These are phyloP conservation scores for Dactylonectria estremocensis DNA, from an alignment of 2,329 filamentous ascomycete species.

Conservation along the genomic window DNA sequence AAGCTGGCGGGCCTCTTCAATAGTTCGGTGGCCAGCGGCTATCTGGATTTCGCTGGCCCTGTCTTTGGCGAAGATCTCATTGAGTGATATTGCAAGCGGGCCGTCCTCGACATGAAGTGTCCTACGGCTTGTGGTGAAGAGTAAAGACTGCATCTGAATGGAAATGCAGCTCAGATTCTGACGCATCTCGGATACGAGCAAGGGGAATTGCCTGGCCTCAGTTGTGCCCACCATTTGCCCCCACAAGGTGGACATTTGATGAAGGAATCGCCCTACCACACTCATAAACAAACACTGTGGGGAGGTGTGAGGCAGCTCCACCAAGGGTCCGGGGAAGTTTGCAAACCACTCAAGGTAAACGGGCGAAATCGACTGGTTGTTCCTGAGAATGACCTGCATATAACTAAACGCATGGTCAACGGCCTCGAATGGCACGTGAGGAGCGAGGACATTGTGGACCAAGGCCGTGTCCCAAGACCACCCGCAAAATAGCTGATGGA, in stretches of 20 bases:
- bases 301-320: constrained; percentile 30
- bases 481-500: constrained; percentile 77
- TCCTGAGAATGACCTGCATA: constrained; percentile 41
- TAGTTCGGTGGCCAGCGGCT: constrained; percentile 14
- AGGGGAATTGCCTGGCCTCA: constrained; percentile 44
- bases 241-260: constrained; percentile 44
- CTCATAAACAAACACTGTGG: constrained; percentile 14
- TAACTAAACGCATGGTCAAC: constrained; percentile 44
- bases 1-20: constrained; percentile 27
- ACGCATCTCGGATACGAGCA: constrained; percentile 48
- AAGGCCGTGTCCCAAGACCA: constrained; percentile 61
- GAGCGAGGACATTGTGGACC: constrained; percentile 46
- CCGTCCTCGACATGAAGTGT: constrained; percentile 44
- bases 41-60: constrained; percentile 39
- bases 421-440: constrained; percentile 7
- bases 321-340: constrained; percentile 42
- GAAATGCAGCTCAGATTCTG: constrained; percentile 47
- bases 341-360: constrained; percentile 50
- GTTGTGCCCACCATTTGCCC: constrained; percentile 28
- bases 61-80: constrained; percentile 46
- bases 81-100: constrained; percentile 34
- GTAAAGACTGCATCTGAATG: constrained; percentile 39
- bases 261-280: constrained; percentile 46
- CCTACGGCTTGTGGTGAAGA: constrained; percentile 52
- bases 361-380: constrained; percentile 42